Percentiles rank a stretch among this genome's conserved stretches.
Evolutionary conservation across 306 rosid genomes (phyloP).

Genomic region (Vigna trinervia): DNA sequence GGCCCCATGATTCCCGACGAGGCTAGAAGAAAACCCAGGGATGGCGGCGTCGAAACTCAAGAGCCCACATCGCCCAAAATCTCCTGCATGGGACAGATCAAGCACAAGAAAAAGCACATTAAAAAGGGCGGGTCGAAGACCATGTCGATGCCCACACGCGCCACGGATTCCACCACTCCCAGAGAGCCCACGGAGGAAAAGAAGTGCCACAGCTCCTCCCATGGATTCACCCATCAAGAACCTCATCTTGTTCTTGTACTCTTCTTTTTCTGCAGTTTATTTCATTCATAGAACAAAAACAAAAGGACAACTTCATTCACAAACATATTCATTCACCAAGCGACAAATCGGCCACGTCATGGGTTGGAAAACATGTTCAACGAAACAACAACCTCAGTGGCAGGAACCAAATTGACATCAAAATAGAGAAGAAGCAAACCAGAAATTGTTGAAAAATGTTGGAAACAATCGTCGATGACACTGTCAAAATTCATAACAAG

Average conservation of each 20-base stretch:
- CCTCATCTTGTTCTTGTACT: constrained; percentile 68
- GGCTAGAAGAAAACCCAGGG: constrained; percentile 59
- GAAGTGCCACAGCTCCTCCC: constrained; percentile 91
- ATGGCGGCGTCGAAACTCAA: constrained; percentile 44
- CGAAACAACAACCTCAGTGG: neutral
- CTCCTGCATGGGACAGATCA: constrained; percentile 98
- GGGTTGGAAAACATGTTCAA: neutral
- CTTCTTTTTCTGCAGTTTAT: constrained; percentile 57
- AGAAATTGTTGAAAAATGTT: constrained; percentile 59
- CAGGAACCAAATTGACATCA: neutral
- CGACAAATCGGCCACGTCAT: neutral
- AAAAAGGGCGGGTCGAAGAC: constrained; percentile 40
- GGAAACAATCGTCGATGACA: constrained; percentile 61
- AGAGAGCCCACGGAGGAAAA: constrained; percentile 19
- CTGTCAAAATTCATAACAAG: constrained; percentile 59
- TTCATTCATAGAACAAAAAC: neutral
- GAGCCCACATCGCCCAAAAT: constrained; percentile 91
- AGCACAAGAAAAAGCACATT: constrained; percentile 63
- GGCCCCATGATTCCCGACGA: constrained; percentile 70
- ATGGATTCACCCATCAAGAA: constrained; percentile 87
- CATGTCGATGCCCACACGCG: constrained; percentile 19
- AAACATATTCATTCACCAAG: neutral
- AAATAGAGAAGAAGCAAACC: constrained; percentile 51
- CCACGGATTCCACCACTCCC: neutral
- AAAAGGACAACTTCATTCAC: neutral